Evolutionary conservation across 192 early-diverging fungal species (phyloP).

Genomic region (Haplosporangium gracile): DNA sequence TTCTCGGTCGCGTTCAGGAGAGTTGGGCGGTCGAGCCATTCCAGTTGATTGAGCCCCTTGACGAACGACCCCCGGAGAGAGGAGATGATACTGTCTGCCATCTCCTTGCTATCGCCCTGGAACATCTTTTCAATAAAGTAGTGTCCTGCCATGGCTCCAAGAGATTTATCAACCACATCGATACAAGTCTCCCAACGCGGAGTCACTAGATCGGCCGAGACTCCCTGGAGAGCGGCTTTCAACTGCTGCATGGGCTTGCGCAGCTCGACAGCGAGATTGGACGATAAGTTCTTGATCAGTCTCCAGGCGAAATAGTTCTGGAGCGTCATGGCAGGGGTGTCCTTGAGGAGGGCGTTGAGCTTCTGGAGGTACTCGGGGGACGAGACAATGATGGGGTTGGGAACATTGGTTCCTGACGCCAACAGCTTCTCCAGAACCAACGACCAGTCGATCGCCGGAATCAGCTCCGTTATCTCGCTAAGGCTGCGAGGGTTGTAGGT

Average conservation of each 20-base stretch:
- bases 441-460: constrained; percentile 60
- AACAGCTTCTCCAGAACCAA: constrained; percentile 44
- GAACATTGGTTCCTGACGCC: not conserved
- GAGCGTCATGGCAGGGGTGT: constrained; percentile 48
- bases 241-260: constrained; percentile 55
- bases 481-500: constrained; percentile 63
- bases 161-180: constrained; percentile 38
- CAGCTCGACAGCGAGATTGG: constrained; percentile 54
- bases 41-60: constrained; percentile 53
- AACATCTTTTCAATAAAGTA: constrained; percentile 58
- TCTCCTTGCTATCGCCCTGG: constrained; percentile 62
- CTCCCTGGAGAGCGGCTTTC: constrained; percentile 59
- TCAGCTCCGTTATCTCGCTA: constrained; percentile 37
- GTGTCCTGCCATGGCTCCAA: constrained; percentile 59
- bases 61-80: constrained; percentile 61
- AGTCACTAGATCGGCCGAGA: constrained; percentile 57
- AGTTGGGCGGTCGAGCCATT: constrained; percentile 74
- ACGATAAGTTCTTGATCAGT: constrained; percentile 50
- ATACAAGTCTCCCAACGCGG: constrained; percentile 66
- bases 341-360: constrained; percentile 55
- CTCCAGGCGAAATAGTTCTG: constrained; percentile 70
- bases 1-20: constrained; percentile 66
- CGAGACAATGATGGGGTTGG: constrained; percentile 61
- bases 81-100: constrained; percentile 61
- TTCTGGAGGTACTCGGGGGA: constrained; percentile 62